Percentiles rank a stretch among this genome's conserved stretches.
These are phyloP conservation scores for Globisporangium carolinianum DNA, from an alignment of 352 stramenopile species.

Conservation along the genomic window DNA sequence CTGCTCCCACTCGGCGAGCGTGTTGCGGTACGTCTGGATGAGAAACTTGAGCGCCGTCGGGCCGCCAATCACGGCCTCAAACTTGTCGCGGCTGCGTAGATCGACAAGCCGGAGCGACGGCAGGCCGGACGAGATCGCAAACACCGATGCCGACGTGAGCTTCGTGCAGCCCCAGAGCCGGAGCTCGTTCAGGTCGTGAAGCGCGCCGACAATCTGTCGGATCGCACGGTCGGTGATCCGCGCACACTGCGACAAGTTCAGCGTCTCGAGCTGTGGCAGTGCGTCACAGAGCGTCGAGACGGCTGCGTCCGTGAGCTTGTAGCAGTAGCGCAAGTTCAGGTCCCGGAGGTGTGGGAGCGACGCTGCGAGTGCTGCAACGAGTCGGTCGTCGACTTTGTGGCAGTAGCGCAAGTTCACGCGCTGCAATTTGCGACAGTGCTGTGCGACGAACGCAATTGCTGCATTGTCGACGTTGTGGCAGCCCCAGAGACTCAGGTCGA, in stretches of 20 bases:
- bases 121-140: conserved; percentile 59
- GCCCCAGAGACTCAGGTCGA: conserved; percentile 59
- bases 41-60: conserved; percentile 70
- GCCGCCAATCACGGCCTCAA: conserved; percentile 73
- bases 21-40: conserved; percentile 65
- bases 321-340: conserved; percentile 82
- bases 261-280: conserved; percentile 33
- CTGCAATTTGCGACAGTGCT: conserved; percentile 34
- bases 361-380: conserved; percentile 47
- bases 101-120: conserved; percentile 62
- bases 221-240: conserved; percentile 74
- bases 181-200: conserved; percentile 57
- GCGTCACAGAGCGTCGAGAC: conserved; percentile 48
- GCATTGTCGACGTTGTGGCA: conserved; percentile 78
- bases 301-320: conserved; percentile 73
- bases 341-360: conserved; percentile 45
- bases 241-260: conserved; percentile 80
- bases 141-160: conserved; percentile 63
- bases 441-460: conserved; percentile 45
- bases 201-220: conserved; percentile 40
- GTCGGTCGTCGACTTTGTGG: conserved; percentile 75
- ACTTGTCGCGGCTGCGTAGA: conserved; percentile 69
- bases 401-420: conserved; percentile 75
- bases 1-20: conserved; percentile 65
- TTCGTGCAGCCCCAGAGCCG: conserved; percentile 79